Evolutionary conservation across 768 basidiomycete genomes (phyloP).

Genomic region (Lactarius vividus): DNA sequence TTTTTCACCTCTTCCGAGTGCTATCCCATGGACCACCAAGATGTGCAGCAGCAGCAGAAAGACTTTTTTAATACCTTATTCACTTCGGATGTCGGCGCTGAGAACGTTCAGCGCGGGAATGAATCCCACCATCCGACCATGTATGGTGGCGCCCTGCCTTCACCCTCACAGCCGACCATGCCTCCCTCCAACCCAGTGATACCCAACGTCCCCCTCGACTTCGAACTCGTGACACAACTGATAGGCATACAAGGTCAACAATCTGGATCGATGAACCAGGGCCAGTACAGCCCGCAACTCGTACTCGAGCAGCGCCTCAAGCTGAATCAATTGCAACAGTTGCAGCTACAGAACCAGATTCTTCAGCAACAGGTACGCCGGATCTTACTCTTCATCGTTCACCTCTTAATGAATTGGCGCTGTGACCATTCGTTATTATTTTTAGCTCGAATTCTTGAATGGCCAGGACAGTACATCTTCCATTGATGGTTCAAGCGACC

Average conservation of each 20-base stretch:
- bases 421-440: not conserved
- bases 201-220: conserved; percentile 35
- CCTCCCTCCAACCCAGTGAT: conserved; percentile 25
- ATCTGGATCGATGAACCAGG: conserved; percentile 29
- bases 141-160: conserved; percentile 26
- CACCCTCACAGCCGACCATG: conserved; percentile 24
- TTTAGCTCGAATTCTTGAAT: conserved; percentile 36
- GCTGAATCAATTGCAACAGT: conserved; percentile 70
- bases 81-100: conserved; percentile 27
- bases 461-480: conserved; percentile 36
- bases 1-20: not conserved
- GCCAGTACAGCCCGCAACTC: conserved; percentile 43
- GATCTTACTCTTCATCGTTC: conserved; percentile 14
- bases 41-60: conserved; percentile 26
- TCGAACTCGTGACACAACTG: conserved; percentile 51
- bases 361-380: conserved; percentile 81
- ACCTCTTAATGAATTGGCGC: not conserved
- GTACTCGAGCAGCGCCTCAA: conserved; percentile 76
- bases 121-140: conserved; percentile 25
- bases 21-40: conserved; percentile 25
- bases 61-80: conserved; percentile 35
- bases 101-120: conserved; percentile 23
- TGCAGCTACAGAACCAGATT: conserved; percentile 79
- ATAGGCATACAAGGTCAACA: conserved; percentile 46
- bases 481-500: conserved; percentile 31